Evolutionary conservation across 2,329 filamentous ascomycete species (phyloP).

Genomic region (Emergomyces pasteurianus): DNA sequence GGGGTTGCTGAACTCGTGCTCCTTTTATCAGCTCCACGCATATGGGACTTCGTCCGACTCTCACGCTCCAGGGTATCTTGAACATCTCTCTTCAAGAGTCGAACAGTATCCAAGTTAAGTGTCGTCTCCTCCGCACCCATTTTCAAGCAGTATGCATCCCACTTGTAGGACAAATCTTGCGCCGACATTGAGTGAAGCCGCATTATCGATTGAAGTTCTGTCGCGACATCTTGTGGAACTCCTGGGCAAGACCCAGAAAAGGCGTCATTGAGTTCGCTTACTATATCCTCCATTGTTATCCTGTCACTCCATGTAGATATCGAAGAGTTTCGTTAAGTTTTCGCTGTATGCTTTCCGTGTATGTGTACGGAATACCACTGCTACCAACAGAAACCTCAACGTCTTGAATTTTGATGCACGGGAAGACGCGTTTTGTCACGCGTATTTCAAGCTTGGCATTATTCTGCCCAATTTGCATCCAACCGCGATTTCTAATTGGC

Average conservation of each 20-base stretch:
- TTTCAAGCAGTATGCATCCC: conserved; percentile 95
- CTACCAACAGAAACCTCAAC: not conserved
- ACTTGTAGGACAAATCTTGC: conserved; percentile 94
- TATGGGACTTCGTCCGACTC: conserved; percentile 53
- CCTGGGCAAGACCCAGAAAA: conserved; percentile 46
- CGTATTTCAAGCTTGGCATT: not conserved
- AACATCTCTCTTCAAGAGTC: conserved; percentile 73
- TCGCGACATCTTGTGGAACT: conserved; percentile 64
- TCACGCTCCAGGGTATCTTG: conserved; percentile 74
- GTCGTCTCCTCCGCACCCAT: conserved; percentile 72
- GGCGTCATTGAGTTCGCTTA: conserved; percentile 42
- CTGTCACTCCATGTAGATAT: not conserved
- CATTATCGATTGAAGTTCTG: conserved; percentile 76
- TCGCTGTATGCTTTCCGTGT: not conserved
- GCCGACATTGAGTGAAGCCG: conserved; percentile 67
- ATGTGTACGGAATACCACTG: not conserved
- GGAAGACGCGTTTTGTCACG: not conserved
- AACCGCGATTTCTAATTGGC: not conserved
- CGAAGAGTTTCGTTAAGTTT: not conserved
- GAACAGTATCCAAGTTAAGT: conserved; percentile 56
- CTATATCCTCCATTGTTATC: conserved; percentile 4
- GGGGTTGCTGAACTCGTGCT: conserved; percentile 45
- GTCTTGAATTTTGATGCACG: not conserved
- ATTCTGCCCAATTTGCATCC: not conserved
- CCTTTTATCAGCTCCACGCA: conserved; percentile 53